Evolutionary conservation across 805 yeast species (phyloP).

Genomic region (Wickerhamomyces ciferrii): DNA sequence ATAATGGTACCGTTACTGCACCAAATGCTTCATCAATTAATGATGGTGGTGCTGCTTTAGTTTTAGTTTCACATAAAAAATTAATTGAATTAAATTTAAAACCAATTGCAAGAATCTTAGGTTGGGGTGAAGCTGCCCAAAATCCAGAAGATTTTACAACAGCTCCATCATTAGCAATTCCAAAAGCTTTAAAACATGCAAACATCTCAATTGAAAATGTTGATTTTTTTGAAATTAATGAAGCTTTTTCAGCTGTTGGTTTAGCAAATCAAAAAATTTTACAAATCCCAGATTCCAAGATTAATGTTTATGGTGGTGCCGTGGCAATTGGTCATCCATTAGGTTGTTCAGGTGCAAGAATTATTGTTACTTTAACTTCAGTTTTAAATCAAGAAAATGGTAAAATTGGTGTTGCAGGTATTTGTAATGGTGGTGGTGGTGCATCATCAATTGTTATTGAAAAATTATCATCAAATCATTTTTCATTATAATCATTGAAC

Average conservation of each 20-base stretch:
- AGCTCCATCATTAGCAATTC: slow-evolving; percentile 92
- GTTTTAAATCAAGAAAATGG: slow-evolving; percentile 83
- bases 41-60: slow-evolving; percentile 97
- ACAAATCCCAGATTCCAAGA: slow-evolving; percentile 55
- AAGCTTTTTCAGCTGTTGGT: slow-evolving; percentile 97
- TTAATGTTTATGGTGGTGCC: slow-evolving; percentile 93
- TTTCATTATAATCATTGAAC: slow-evolving; percentile 9
- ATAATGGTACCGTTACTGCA: slow-evolving; percentile 94
- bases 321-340: slow-evolving; percentile 94
- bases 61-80: slow-evolving; percentile 80
- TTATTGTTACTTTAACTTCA: slow-evolving; percentile 78
- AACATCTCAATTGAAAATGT: slow-evolving; percentile 57
- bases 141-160: slow-evolving; percentile 93
- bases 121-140: slow-evolving; percentile 99
- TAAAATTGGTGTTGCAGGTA: slow-evolving; percentile 89
- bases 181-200: slow-evolving; percentile 92
- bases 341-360: slow-evolving; percentile 95
- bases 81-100: slow-evolving; percentile 79
- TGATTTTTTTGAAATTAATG: slow-evolving; percentile 93
- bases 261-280: slow-evolving; percentile 78
- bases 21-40: slow-evolving; percentile 95
- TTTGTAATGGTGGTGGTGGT: slow-evolving; percentile 99
- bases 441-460: slow-evolving; percentile 91
- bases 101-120: slow-evolving; percentile 84
- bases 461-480: slow-evolving; percentile 35